Conservation (phyloP, 2,329 filamentous ascomycete genomes). For the Triangularia setosa region DNA sequence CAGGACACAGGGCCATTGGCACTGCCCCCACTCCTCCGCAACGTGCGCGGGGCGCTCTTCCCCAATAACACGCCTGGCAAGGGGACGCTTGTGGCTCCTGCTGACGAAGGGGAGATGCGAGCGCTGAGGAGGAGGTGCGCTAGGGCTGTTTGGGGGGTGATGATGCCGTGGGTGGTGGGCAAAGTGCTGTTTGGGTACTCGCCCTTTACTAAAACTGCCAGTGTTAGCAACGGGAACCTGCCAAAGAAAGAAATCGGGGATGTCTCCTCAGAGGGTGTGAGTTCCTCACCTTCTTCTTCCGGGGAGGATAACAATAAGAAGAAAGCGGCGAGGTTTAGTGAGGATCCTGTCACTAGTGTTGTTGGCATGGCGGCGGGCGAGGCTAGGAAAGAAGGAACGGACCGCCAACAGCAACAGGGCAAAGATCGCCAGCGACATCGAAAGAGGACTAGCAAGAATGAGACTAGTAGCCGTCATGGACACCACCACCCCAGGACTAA, state of each 20-base stretch:
- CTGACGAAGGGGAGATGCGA: constrained; percentile 54
- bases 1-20: constrained; percentile 41
- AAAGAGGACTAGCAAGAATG: not conserved
- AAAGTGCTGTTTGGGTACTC: constrained; percentile 46
- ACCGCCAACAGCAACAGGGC: not conserved
- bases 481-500: constrained; percentile 2
- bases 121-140: constrained; percentile 66
- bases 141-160: constrained; percentile 49
- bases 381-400: not conserved
- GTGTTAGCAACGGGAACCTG: not conserved
- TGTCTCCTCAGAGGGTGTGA: not conserved
- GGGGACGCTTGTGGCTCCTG: constrained; percentile 57
- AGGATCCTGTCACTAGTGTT: not conserved
- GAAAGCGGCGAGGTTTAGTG: constrained; percentile 17
- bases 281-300: not conserved
- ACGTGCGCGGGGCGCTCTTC: constrained; percentile 74
- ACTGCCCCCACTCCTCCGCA: constrained; percentile 64
- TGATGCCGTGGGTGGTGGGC: constrained; percentile 45
- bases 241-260: not conserved
- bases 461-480: not conserved
- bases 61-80: constrained; percentile 75
- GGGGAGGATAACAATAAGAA: not conserved
- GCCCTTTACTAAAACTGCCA: constrained; percentile 7
- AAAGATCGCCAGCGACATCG: not conserved
- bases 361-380: not conserved